phyloP scores from a whole-genome alignment of 805 yeast genomes.

The Candida maesae region DNA sequence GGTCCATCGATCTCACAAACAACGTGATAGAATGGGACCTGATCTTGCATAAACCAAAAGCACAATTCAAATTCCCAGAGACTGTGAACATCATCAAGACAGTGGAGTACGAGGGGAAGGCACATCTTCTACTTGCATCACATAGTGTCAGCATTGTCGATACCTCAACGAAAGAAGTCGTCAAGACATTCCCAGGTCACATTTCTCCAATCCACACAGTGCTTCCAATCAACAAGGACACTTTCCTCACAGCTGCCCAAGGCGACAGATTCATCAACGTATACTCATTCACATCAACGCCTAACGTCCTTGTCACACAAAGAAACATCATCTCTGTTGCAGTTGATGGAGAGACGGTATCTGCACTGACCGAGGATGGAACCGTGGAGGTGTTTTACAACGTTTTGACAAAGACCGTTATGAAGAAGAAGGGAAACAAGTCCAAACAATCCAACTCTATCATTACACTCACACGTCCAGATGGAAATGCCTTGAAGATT shows the following conservation, averaged over 20 bases:
- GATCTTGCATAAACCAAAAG: constrained; percentile 36
- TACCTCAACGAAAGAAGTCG: constrained; percentile 34
- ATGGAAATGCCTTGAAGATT: constrained; percentile 25
- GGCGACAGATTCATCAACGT: constrained; percentile 81
- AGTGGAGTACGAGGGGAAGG: constrained; percentile 26
- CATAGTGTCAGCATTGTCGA: constrained; percentile 59
- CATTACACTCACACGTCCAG: constrained; percentile 47
- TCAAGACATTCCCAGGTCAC: constrained; percentile 69
- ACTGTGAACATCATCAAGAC: constrained; percentile 30
- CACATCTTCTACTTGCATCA: constrained; percentile 58
- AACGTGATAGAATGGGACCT: constrained; percentile 61
- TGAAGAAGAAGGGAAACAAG: constrained; percentile 45
- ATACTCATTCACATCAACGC: constrained; percentile 42
- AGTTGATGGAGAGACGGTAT: constrained; percentile 36
- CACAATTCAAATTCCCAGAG: constrained; percentile 38
- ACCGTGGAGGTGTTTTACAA: constrained; percentile 64
- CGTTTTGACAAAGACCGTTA: constrained; percentile 38
- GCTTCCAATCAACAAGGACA: constrained; percentile 35
- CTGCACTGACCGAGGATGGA: constrained; percentile 74
- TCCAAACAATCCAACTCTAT: constrained; percentile 49
- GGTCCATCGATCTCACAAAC: constrained; percentile 60
- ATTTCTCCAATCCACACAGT: constrained; percentile 60
- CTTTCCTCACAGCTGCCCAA: constrained; percentile 64
- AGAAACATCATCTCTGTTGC: constrained; percentile 51
- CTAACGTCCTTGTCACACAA: constrained; percentile 68